Evolutionary conservation across 176 grass and related monocot genomes (phyloP).

Genomic region (Rhynchospora tenuis): DNA sequence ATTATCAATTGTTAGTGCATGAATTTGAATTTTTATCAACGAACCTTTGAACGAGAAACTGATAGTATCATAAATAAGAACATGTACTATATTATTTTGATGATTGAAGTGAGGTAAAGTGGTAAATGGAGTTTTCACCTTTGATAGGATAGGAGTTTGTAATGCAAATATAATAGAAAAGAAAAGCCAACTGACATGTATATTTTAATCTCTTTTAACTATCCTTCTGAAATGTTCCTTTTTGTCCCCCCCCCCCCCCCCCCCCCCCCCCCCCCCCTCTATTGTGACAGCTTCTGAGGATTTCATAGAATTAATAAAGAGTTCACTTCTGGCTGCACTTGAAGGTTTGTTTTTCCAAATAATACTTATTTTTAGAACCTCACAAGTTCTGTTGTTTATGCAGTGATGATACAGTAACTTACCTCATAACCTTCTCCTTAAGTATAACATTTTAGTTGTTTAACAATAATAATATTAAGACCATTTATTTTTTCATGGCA

Average conservation of each 20-base stretch:
- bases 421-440: neutral
- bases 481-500: neutral
- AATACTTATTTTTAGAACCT: neutral
- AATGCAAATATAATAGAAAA: neutral
- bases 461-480: neutral
- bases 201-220: neutral
- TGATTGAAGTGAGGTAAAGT: neutral
- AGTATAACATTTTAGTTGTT: neutral
- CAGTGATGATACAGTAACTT: neutral
- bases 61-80: neutral
- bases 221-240: neutral
- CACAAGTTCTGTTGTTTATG: neutral
- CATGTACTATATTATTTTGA: neutral
- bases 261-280: too few relatives aligned
- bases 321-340: constrained; percentile 76
- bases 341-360: constrained; percentile 52
- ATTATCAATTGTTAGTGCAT: neutral
- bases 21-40: neutral
- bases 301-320: constrained; percentile 86
- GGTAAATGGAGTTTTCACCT: neutral
- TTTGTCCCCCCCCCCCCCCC: too few relatives aligned
- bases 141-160: neutral
- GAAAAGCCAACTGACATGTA: neutral
- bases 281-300: constrained; percentile 84
- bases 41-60: neutral